Evolutionary conservation across 2,329 filamentous ascomycete species (phyloP).

Genomic region (Xylaria sp.): DNA sequence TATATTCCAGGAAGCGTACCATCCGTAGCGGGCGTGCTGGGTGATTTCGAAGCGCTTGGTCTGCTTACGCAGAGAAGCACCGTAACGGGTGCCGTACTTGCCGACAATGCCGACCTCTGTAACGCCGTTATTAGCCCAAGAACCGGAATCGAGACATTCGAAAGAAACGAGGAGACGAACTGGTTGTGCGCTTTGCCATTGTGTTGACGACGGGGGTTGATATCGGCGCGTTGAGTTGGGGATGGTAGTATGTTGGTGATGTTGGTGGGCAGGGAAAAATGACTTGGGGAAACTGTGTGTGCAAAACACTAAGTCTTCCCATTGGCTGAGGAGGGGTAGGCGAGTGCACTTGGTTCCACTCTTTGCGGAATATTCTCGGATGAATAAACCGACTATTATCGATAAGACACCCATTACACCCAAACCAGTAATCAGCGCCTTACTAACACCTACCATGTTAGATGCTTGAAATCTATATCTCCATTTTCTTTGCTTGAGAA

Average conservation of each 20-base stretch:
- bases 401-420: background rate
- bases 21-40: conserved; percentile 89
- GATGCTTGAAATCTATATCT: too few relatives aligned
- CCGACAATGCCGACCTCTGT: conserved; percentile 59
- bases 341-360: conserved; percentile 16
- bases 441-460: too few relatives aligned
- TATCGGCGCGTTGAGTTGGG: conserved; percentile 30
- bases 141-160: background rate
- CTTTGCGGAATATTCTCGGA: conserved; percentile 30
- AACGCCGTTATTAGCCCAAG: conserved; percentile 29
- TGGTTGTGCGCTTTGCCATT: conserved; percentile 40
- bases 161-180: conserved; percentile 8
- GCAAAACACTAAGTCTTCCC: conserved; percentile 17
- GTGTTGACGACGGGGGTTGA: conserved; percentile 31
- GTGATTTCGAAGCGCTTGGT: conserved; percentile 99
- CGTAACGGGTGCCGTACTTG: conserved; percentile 65
- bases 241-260: conserved; percentile 31
- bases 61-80: conserved; percentile 99
- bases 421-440: too few relatives aligned
- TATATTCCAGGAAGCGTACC: conserved; percentile 32
- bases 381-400: background rate
- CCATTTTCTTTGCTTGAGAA: too few relatives aligned
- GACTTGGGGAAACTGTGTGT: conserved; percentile 38
- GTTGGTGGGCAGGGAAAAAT: conserved; percentile 34
- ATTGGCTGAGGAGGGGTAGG: conserved; percentile 35